Conservation (phyloP, 2,329 filamentous ascomycete genomes). For the Hypoxylon sp. region DNA sequence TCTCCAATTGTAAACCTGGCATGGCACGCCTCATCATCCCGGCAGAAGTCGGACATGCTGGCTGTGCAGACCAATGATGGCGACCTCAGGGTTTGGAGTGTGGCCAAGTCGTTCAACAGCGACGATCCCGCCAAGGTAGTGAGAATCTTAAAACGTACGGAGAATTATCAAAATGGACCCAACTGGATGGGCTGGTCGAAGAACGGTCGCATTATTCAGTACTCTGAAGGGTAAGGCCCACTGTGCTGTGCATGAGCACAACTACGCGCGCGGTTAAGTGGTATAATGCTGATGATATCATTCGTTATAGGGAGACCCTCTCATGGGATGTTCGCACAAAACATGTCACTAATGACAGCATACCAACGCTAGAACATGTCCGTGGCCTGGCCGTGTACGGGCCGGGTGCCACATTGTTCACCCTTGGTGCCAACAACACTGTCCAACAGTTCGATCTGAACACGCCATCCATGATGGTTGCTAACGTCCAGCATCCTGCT, state of each 20-base stretch:
- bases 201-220: constrained; percentile 95
- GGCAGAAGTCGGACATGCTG: constrained; percentile 98
- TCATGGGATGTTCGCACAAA: constrained; percentile 99
- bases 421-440: constrained; percentile 86
- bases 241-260: constrained; percentile 37
- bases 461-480: constrained; percentile 82
- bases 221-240: constrained; percentile 83
- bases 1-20: constrained; percentile 89
- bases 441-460: constrained; percentile 97
- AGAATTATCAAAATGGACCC: constrained; percentile 79
- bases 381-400: constrained; percentile 89
- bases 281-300: constrained; percentile 54
- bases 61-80: constrained; percentile 93
- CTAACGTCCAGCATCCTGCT: constrained; percentile 88
- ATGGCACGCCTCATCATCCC: constrained; percentile 97
- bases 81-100: constrained; percentile 95
- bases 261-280: constrained; percentile 64
- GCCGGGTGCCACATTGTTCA: constrained; percentile 92
- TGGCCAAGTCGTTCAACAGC: constrained; percentile 82
- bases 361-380: constrained; percentile 87
- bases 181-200: constrained; percentile 99
- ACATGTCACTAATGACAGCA: constrained; percentile 89
- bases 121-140: constrained; percentile 89
- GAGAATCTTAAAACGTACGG: constrained; percentile 84
- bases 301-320: constrained; percentile 79